Percentiles rank a stretch among this genome's conserved stretches.
phyloP scores from a whole-genome alignment of 2,329 filamentous ascomycete genomes.

The Claviceps monticola region DNA sequence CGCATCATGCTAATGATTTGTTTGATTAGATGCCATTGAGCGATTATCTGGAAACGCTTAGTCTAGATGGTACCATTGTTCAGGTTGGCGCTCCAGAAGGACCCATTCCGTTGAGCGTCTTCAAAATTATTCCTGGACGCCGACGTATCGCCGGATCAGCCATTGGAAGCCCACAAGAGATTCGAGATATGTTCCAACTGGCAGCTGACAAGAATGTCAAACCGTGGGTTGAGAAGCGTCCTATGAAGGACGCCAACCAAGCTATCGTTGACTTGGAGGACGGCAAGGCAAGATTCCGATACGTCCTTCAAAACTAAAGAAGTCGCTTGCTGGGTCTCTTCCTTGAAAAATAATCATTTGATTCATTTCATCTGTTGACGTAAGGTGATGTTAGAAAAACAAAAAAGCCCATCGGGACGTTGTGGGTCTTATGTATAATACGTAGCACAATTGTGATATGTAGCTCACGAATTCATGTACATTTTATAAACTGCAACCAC shows the following conservation, averaged over 20 bases:
- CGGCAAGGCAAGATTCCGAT: slow-evolving; percentile 36
- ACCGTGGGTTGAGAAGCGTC: slow-evolving; percentile 40
- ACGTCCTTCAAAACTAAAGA: slow-evolving; percentile 28
- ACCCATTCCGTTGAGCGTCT: slow-evolving; percentile 12
- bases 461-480: neutral
- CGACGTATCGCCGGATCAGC: slow-evolving; percentile 30
- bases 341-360: neutral
- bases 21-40: slow-evolving; percentile 40
- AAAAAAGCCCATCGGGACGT: neutral
- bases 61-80: slow-evolving; percentile 45
- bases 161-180: slow-evolving; percentile 40
- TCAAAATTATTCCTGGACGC: slow-evolving; percentile 40
- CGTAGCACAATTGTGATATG: too few species aligned
- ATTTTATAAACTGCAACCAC: neutral
- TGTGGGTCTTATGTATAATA: neutral
- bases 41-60: slow-evolving; percentile 46
- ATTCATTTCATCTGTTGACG: neutral
- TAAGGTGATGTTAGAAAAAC: neutral
- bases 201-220: slow-evolving; percentile 40
- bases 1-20: neutral
- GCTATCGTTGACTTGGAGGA: slow-evolving; percentile 41
- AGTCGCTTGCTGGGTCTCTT: neutral
- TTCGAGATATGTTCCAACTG: slow-evolving; percentile 44
- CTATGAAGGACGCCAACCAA: slow-evolving; percentile 42
- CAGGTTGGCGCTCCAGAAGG: slow-evolving; percentile 38